Percentiles rank a stretch among this genome's conserved stretches.
Conservation (phyloP, 768 basidiomycete genomes). For the Amanita polypyramis region DNA sequence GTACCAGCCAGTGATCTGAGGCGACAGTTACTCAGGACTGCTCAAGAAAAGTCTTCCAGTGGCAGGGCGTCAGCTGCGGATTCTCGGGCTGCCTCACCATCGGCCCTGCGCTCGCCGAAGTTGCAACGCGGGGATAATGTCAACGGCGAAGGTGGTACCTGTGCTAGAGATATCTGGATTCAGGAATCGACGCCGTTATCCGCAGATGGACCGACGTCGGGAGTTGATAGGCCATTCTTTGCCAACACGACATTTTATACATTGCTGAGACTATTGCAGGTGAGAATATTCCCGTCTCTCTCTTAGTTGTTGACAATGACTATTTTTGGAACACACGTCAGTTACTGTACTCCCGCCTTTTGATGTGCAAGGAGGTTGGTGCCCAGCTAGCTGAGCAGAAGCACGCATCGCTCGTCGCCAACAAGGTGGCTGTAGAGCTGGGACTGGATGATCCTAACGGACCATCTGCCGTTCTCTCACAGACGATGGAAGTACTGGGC, state of each 20-base stretch:
- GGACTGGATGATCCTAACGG: constrained; percentile 83
- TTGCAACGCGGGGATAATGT: constrained; percentile 14
- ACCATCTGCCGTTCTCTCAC: constrained; percentile 53
- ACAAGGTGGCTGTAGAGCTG: constrained; percentile 74
- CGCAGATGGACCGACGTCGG: constrained; percentile 16
- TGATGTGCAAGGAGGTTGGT: constrained; percentile 78
- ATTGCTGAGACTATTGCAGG: constrained; percentile 82
- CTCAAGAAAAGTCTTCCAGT: constrained; percentile 40
- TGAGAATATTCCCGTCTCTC: constrained; percentile 17
- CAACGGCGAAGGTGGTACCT: constrained; percentile 16
- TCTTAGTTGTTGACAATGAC: not conserved
- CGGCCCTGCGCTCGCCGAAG: constrained; percentile 23
- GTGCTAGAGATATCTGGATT: constrained; percentile 53
- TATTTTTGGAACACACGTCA: constrained; percentile 20
- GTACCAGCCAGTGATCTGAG: constrained; percentile 60
- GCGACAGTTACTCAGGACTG: constrained; percentile 71
- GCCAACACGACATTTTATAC: constrained; percentile 91
- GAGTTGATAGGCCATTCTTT: constrained; percentile 59
- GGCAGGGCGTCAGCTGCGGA: constrained; percentile 24
- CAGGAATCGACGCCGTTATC: constrained; percentile 28
- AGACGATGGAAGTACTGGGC: constrained; percentile 53
- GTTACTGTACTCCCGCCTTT: constrained; percentile 83
- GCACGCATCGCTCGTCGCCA: constrained; percentile 56
- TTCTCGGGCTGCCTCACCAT: constrained; percentile 33
- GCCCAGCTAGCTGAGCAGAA: constrained; percentile 56